Conservation (phyloP, 2,329 filamentous ascomycete genomes). For the Cercospora sp. region DNA sequence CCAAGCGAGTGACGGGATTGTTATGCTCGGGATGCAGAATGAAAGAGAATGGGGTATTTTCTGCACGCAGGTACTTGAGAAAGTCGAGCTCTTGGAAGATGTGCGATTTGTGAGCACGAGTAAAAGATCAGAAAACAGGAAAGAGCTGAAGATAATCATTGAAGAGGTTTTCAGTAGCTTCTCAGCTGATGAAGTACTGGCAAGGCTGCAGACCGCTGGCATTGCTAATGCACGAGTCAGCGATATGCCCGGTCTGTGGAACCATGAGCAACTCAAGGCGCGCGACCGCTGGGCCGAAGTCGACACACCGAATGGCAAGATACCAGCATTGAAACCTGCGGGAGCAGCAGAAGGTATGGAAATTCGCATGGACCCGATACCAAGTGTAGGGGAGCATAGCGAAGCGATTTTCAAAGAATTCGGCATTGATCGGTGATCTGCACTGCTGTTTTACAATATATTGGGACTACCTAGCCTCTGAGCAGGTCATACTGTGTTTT, state of each 20-base stretch:
- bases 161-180: constrained; percentile 44
- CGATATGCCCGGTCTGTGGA: constrained; percentile 57
- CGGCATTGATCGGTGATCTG: constrained; percentile 34
- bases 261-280: constrained; percentile 55
- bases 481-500: neutral
- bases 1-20: constrained; percentile 47
- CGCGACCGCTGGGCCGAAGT: constrained; percentile 55
- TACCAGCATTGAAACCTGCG: constrained; percentile 54
- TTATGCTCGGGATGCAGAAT: constrained; percentile 61
- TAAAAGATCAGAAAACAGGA: constrained; percentile 50
- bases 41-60: constrained; percentile 58
- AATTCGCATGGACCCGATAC: constrained; percentile 49
- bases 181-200: constrained; percentile 45
- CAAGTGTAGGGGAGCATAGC: constrained; percentile 54
- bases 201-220: constrained; percentile 48
- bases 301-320: constrained; percentile 48
- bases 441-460: neutral
- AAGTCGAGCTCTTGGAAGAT: constrained; percentile 47
- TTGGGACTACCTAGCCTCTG: neutral
- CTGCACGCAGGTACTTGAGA: constrained; percentile 49
- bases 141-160: constrained; percentile 50
- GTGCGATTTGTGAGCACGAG: constrained; percentile 52
- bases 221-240: constrained; percentile 60
- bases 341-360: constrained; percentile 42
- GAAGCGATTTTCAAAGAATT: constrained; percentile 49